Conservation (phyloP, 2,329 filamentous ascomycete species). For the Exophiala sp. region DNA sequence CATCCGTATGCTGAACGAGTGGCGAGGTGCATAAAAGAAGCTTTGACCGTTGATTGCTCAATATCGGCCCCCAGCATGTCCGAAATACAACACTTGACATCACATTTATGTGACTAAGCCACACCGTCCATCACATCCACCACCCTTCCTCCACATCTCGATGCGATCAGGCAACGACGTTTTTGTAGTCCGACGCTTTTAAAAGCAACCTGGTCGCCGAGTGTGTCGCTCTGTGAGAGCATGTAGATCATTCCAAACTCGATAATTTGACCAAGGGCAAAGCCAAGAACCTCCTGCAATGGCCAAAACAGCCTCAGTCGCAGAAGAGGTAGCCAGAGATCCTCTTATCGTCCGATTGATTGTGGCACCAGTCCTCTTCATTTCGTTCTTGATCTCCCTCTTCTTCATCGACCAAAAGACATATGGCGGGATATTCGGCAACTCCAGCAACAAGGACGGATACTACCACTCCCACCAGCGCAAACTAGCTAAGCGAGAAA, state of each 20-base stretch:
- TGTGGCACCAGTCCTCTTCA: slow-evolving; percentile 61
- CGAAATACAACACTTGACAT: not conserved
- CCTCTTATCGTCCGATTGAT: slow-evolving; percentile 36
- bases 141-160: no score
- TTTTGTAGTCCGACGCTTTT: not conserved
- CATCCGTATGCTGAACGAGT: no score
- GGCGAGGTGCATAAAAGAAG: no score
- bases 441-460: slow-evolving; percentile 33
- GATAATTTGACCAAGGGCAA: not conserved
- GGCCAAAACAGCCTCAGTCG: not conserved
- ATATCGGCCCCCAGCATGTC: no score
- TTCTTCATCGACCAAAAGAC: slow-evolving; percentile 59
- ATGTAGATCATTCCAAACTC: not conserved
- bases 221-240: not conserved
- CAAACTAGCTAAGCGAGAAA: slow-evolving; percentile 60
- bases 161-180: not conserved
- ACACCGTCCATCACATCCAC: not conserved
- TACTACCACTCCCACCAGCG: slow-evolving; percentile 58
- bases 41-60: no score
- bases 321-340: slow-evolving; percentile 15
- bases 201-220: not conserved
- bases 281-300: slow-evolving; percentile 7
- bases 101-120: slow-evolving; percentile 5
- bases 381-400: slow-evolving; percentile 64
- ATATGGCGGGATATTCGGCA: slow-evolving; percentile 46